Conservation (phyloP, 1,139 yeast genomes). For the Blastobotrys serpentis region DNA sequence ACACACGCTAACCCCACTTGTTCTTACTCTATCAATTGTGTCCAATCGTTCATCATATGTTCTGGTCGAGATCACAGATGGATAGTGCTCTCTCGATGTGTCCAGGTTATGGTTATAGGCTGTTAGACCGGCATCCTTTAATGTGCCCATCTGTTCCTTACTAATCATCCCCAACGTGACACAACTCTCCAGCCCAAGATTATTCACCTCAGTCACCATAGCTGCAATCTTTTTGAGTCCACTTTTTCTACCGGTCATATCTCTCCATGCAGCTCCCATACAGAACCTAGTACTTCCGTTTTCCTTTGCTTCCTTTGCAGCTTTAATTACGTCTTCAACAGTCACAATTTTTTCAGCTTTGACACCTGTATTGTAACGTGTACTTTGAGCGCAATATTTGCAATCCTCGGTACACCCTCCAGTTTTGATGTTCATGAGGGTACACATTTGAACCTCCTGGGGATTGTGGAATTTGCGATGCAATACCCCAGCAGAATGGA, state of each 20-base stretch:
- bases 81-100: constrained; percentile 75
- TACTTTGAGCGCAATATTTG: constrained; percentile 76
- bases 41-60: constrained; percentile 65
- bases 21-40: constrained; percentile 63
- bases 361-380: constrained; percentile 65
- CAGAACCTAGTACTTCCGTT: constrained; percentile 80
- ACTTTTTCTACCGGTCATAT: constrained; percentile 73
- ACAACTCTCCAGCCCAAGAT: constrained; percentile 71
- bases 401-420: constrained; percentile 87
- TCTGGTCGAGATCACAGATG: constrained; percentile 68
- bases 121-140: constrained; percentile 70
- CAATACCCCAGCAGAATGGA: constrained; percentile 60
- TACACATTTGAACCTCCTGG: constrained; percentile 68
- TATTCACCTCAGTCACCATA: constrained; percentile 66
- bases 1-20: constrained; percentile 68
- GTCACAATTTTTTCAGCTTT: constrained; percentile 64
- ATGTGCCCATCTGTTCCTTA: constrained; percentile 52
- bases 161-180: constrained; percentile 79
- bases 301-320: constrained; percentile 62
- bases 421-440: constrained; percentile 68
- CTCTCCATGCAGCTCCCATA: constrained; percentile 90
- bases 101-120: constrained; percentile 83
- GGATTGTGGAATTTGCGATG: constrained; percentile 71
- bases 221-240: constrained; percentile 61
- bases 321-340: constrained; percentile 60